A percentile compares a stretch with the other conserved stretches of the same genome.
phyloP scores from a whole-genome alignment of 2,329 filamentous ascomycete species.

The Arthrocladium fulminans region DNA sequence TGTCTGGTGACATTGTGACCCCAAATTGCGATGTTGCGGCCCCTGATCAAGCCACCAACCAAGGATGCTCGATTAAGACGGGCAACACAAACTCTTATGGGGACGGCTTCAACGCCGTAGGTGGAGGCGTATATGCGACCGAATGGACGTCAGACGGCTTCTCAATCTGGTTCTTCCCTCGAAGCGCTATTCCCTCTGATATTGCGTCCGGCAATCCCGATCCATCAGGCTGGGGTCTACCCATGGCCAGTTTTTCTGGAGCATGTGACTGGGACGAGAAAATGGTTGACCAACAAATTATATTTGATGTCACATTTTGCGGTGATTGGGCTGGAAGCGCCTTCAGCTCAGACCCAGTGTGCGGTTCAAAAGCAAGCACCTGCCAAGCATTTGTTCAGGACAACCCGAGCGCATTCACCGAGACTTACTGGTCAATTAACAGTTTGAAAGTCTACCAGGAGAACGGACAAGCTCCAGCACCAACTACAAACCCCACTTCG shows the following conservation, averaged over 20 bases:
- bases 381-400: constrained; percentile 65
- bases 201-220: constrained; percentile 53
- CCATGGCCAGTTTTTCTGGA: constrained; percentile 59
- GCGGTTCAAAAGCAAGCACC: constrained; percentile 50
- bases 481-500: background rate
- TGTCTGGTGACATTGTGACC: constrained; percentile 40
- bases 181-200: constrained; percentile 54
- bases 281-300: constrained; percentile 65
- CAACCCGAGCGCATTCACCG: constrained; percentile 60
- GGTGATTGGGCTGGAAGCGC: constrained; percentile 77
- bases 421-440: constrained; percentile 45
- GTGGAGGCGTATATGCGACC: constrained; percentile 63
- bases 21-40: constrained; percentile 51
- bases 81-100: constrained; percentile 51
- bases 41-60: constrained; percentile 34
- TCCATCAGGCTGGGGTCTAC: constrained; percentile 58
- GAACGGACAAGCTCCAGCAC: background rate
- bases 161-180: constrained; percentile 73
- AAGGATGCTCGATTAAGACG: constrained; percentile 54
- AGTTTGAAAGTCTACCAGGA: constrained; percentile 18
- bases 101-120: constrained; percentile 58
- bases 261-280: constrained; percentile 61
- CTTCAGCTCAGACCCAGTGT: constrained; percentile 53
- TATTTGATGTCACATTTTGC: constrained; percentile 79
- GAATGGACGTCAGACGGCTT: constrained; percentile 69